Conservation (phyloP, 2,329 filamentous ascomycete genomes). For the Hypomyces rosellus region DNA sequence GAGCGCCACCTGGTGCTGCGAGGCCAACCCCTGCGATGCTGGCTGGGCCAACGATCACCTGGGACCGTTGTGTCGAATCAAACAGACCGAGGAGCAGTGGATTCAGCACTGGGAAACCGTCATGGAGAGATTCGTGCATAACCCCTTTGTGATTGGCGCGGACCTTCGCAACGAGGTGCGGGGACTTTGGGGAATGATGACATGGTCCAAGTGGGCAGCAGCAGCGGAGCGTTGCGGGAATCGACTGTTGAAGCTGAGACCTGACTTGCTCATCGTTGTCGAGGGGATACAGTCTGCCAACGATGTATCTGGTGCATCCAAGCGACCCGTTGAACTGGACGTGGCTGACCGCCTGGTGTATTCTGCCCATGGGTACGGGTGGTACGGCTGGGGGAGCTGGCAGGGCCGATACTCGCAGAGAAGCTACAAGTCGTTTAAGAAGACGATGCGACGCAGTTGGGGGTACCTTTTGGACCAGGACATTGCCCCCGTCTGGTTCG, state of each 20-base stretch:
- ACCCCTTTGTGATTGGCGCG: constrained; percentile 57
- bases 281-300: constrained; percentile 63
- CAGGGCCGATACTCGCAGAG: constrained; percentile 55
- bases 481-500: constrained; percentile 57
- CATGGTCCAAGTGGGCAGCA: constrained; percentile 60
- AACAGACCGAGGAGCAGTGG: constrained; percentile 60
- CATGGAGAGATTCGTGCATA: constrained; percentile 52
- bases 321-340: constrained; percentile 52
- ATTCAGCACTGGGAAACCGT: constrained; percentile 60
- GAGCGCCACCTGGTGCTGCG: constrained; percentile 62
- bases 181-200: constrained; percentile 62
- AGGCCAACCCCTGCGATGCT: constrained; percentile 60
- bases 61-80: constrained; percentile 51
- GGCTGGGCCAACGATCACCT: constrained; percentile 62
- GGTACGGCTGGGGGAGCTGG: constrained; percentile 62
- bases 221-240: constrained; percentile 60
- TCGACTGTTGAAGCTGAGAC: constrained; percentile 51
- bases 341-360: constrained; percentile 54
- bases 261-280: constrained; percentile 60
- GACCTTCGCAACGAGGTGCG: constrained; percentile 65
- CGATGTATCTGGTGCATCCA: constrained; percentile 50
- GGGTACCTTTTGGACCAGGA: constrained; percentile 49
- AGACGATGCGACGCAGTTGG: constrained; percentile 60
- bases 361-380: constrained; percentile 61
- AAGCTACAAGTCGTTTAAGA: constrained; percentile 54